phyloP scores from a whole-genome alignment of 73 alveolate species.

The Tetrahymena borealis region DNA sequence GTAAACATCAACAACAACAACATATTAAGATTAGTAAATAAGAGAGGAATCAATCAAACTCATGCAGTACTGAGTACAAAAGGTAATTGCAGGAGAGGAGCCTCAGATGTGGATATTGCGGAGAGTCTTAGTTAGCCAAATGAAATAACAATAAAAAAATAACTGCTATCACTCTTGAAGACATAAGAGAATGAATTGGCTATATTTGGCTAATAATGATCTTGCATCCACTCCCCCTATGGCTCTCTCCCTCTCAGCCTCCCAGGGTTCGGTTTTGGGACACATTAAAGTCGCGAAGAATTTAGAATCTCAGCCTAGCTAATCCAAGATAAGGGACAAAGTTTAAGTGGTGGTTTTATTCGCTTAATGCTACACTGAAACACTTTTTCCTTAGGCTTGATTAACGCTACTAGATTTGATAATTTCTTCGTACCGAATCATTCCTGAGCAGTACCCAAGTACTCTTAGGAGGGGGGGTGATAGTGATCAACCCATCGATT shows the following conservation, averaged over 20 bases:
- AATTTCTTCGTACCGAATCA: conserved; percentile 1
- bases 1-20: neutral
- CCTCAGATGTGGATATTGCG: conserved; percentile 5
- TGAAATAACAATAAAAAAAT: neutral
- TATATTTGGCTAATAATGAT: neutral
- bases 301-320: neutral
- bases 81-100: conserved; percentile 2
- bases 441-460: conserved; percentile 5
- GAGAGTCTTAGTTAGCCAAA: neutral
- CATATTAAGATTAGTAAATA: neutral
- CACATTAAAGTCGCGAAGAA: neutral
- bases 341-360: neutral
- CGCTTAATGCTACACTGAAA: neutral
- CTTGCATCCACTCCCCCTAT: conserved; percentile 2
- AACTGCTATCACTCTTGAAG: neutral
- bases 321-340: neutral
- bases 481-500: neutral
- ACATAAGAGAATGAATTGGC: neutral
- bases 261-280: conserved; percentile 4
- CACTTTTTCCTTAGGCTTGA: neutral
- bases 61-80: neutral
- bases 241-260: conserved; percentile 6
- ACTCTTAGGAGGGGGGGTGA: conserved; percentile 5
- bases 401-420: neutral
- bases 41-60: neutral